Base-by-base conservation (phyloP, 225 moss, liverwort and hornwort species). In the Pleurozium schreberi region DNA sequence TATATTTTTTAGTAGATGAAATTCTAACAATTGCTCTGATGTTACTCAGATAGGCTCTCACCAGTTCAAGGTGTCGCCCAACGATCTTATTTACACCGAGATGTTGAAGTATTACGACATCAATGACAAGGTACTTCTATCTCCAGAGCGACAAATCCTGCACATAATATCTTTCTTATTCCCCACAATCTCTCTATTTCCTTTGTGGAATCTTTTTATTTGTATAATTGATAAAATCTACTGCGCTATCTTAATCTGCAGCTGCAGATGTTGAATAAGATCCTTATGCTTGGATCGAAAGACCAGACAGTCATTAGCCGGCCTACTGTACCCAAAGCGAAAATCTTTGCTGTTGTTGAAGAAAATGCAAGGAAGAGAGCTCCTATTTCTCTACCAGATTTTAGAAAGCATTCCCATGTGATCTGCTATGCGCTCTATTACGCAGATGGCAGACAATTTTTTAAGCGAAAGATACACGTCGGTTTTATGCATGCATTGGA, bases 21-120 rank as follows among this genome's bases (percentile, higher is more conserved):
- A 79, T 67, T 52, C 67, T 86, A 68, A 91, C 38, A 80, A 59
- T 80, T 81, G 38, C 75, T 74, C 58, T 45, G 66, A 14, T 65
- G 22, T 50, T 84, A 40, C 31, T 20, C 84, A 96, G 94, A 89
- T 96, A 47, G 97, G 97, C 58, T 95, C 97, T 74, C 96, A 96
- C 90, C 95, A 97, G 43, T 87, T 88, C 31, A 75, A 83, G n/a
- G 96, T 98, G 31, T 93, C 95, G 43, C 94, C 96, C 34, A 96
- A 95, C 45, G 94, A 98, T 86, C 93, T 98, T 75, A 95, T 98
- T 64, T 97, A 94, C 88, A 95, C 94, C 7, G 93, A 96, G 92
- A 98, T 95, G 93, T 95, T 98, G 30, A 98, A 96, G 92, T 91
- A 91, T 88, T 95, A 95, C 47, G 93, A 95, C 80, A 93, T 97